Conservation (phyloP, 345 rosid species). For the Gynandropsis gynandra region DNA sequence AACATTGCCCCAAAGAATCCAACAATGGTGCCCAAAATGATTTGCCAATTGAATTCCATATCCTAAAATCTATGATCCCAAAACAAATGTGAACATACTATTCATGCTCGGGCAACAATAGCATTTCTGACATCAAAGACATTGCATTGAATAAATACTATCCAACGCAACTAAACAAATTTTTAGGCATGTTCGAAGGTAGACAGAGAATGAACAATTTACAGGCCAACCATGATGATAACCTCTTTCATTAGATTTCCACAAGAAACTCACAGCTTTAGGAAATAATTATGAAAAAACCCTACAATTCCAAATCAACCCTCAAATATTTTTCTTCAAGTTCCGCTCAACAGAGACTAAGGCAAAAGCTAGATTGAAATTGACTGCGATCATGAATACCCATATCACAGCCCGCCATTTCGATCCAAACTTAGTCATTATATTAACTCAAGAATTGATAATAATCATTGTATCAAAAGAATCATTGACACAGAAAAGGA, state of each 20-base stretch:
- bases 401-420: constrained; percentile 38
- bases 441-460: not conserved
- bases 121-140: not conserved
- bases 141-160: no score
- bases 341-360: constrained; percentile 53
- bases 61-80: constrained; percentile 31
- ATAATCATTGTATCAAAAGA: not conserved
- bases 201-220: constrained; percentile 13
- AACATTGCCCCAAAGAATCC: constrained; percentile 89
- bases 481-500: not conserved
- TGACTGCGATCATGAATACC: constrained; percentile 22
- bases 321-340: constrained; percentile 24
- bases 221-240: constrained; percentile 80
- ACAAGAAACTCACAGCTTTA: constrained; percentile 30
- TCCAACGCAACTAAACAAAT: no score
- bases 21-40: constrained; percentile 47
- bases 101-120: not conserved
- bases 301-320: constrained; percentile 13
- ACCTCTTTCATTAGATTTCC: constrained; percentile 42
- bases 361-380: constrained; percentile 37
- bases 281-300: constrained; percentile 25
- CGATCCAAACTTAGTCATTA: constrained; percentile 40
- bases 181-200: no score
- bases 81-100: not conserved
- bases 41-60: constrained; percentile 67